A percentile compares a stretch with the other conserved stretches of the same genome.
Conservation (phyloP, 805 yeast genomes). For the Isabelozyma pseudorhagii region DNA sequence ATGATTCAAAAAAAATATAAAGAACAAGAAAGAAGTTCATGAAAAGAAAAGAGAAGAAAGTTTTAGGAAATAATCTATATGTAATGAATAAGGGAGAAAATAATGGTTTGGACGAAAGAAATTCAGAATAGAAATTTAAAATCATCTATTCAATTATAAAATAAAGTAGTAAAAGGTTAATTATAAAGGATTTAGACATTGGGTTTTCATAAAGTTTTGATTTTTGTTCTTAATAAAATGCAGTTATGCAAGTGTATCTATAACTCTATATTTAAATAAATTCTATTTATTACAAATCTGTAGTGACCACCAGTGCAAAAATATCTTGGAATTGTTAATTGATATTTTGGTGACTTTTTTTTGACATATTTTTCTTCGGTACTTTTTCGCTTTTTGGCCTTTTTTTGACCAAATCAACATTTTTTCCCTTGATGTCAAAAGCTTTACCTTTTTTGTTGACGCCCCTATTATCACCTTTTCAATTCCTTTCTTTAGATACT, state of each 20-base stretch:
- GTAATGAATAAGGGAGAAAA: neutral
- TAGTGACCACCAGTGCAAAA: neutral
- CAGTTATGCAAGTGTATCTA: constrained; percentile 22
- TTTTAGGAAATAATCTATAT: neutral
- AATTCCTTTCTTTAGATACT: neutral
- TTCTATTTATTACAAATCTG: neutral
- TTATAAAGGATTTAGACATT: constrained; percentile 39
- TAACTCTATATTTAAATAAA: constrained; percentile 3
- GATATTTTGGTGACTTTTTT: too few relatives aligned
- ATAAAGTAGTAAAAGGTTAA: neutral
- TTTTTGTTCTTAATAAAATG: constrained; percentile 22
- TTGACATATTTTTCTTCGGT: neutral
- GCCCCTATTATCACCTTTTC: too few relatives aligned
- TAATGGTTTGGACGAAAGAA: neutral
- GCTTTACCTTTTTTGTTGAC: neutral
- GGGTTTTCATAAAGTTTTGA: constrained; percentile 27
- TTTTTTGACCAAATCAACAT: neutral
- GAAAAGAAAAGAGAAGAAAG: constrained; percentile 5
- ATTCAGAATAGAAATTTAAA: neutral
- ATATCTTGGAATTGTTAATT: too few relatives aligned
- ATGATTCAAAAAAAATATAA: neutral
- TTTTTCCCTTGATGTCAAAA: neutral
- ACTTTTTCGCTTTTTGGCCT: too few relatives aligned
- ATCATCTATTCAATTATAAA: neutral
- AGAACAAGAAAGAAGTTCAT: constrained; percentile 1